Evolutionary conservation across 371 early-diverging fungal genomes (phyloP).

Genomic region (Batrachochytrium dendrobatidis): DNA sequence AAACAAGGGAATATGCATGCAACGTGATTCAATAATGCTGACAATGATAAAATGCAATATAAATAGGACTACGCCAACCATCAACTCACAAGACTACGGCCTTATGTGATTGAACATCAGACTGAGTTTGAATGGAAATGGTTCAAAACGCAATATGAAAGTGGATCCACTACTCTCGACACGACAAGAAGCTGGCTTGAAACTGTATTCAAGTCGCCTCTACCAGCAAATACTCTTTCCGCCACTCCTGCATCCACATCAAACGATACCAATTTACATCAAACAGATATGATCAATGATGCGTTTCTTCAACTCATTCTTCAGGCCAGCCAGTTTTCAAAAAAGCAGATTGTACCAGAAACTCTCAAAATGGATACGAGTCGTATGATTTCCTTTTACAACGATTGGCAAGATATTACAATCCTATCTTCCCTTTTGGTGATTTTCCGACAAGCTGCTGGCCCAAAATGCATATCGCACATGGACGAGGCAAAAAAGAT

Average conservation of each 20-base stretch:
- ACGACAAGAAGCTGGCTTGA: conserved; percentile 27
- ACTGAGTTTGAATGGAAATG: conserved; percentile 54
- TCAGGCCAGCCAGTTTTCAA: not conserved
- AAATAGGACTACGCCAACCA: conserved; percentile 64
- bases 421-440: conserved; percentile 55
- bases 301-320: conserved; percentile 18
- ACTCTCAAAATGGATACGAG: conserved; percentile 56
- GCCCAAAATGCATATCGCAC: conserved; percentile 16
- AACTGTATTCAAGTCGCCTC: not conserved
- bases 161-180: conserved; percentile 12
- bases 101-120: conserved; percentile 48
- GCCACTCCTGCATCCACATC: not conserved
- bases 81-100: conserved; percentile 49
- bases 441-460: conserved; percentile 48
- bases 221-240: not conserved
- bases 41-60: not conserved
- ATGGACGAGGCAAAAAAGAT: conserved; percentile 22
- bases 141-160: conserved; percentile 48
- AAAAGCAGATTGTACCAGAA: conserved; percentile 29
- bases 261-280: not conserved
- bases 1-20: too few relatives aligned
- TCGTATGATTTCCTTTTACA: conserved; percentile 55
- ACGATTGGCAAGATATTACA: conserved; percentile 66
- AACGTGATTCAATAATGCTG: too few relatives aligned
- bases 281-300: conserved; percentile 12